Base-by-base conservation (phyloP, 208 protist genomes). In the Trypanosoma rangeli region DNA sequence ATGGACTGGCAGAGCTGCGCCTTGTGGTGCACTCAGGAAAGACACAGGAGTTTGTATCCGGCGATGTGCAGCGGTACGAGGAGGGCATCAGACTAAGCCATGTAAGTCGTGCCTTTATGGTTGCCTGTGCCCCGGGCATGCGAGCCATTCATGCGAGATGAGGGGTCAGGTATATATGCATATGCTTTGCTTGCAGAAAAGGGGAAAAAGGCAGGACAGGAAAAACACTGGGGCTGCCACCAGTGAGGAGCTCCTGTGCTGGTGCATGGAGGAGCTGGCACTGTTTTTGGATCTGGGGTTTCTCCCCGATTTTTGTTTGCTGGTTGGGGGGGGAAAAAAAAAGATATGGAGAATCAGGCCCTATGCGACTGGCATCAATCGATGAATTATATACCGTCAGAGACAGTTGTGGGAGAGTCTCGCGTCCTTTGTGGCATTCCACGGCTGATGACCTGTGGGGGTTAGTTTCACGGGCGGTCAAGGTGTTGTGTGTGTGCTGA, bases 41-140 rank as follows among this genome's bases (percentile, higher is more conserved):
- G 9, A 73, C 68, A 28, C 52, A 64, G 28, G 42, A 65, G 1
- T 64, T 73, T 22, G 33, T 66, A 28, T 48, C 3, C 22, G 68
- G 68, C 26, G 15, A 46, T 49, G 49, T 73, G 15, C 22, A 52
- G 35, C 37, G 13, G 0, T 52, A 37, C 24, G 56, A 52, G 29
- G 24, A 52, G n/a, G 64, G 60, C 24, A 42, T 68, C 16, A 42
- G 39, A 16, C 35, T 68, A 46, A 31, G 44, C 9, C n/a, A 35
- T 16, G 22, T 68, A 29, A 68, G 44, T 58, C 28, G 35, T 44
- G 44, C 24, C 9, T 68, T 59, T 15, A 68, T 68, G 13, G 62
- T 37, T 2, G 44, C 62, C 5, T 68, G 44, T 44, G 31, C 22
- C 22, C 16, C 49, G 62, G 15, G 62, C 37, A 7, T 68, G 62